Base-by-base conservation (phyloP, 225 moss, liverwort and hornwort species). In the Pseudoscleropodium purum region DNA sequence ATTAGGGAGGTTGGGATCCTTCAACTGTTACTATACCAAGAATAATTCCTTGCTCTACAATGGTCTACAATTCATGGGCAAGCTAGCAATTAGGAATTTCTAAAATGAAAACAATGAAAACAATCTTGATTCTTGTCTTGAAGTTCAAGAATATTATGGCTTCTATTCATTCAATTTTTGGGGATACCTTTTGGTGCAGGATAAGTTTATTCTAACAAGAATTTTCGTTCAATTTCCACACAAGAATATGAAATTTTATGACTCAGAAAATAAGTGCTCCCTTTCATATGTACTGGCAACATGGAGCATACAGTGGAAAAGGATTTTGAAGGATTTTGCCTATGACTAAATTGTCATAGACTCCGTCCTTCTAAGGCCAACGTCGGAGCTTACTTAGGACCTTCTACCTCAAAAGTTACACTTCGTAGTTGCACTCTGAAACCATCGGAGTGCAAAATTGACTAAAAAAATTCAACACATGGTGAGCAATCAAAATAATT, bases 1-100 rank as follows among this genome's bases (percentile, higher is more conserved):
- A 43, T 27, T 31, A 47, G 2, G 45, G 6, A 45, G 2, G 9
- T 10, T 0, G 0, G 2, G 18, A 6, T 6, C 29, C 6, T 45
- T 41, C 17, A 17, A 74, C 7, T 51, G 51, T 73, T 27, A 17
- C 3, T 18, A 29, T 75, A 31, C 4, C 47, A 29, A 74, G 29
- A 74, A 29, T 30, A 45, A 45, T 47, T 31, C 33, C 19, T 31
- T 47, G 25, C 45, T 45, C 7, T 39, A 39, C 39, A 72, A 70
- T 41, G 8, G 7, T 33, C 33, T 47, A 47, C 47, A 47, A 47
- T n/a, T 49, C 20, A 51, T 49, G 7, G 13, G 1, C 75, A 51
- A 49, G 31, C 12, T 49, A 45, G 0, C 49, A 49, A 33, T 33
- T 75, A 49, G 19, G 33, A 7, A 33, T 33, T 49, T 33, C 4